Percentiles rank a stretch among this genome's conserved stretches.
Evolutionary conservation across 495 filamentous ascomycete species (phyloP).

Genomic region (Glonium stellatum): DNA sequence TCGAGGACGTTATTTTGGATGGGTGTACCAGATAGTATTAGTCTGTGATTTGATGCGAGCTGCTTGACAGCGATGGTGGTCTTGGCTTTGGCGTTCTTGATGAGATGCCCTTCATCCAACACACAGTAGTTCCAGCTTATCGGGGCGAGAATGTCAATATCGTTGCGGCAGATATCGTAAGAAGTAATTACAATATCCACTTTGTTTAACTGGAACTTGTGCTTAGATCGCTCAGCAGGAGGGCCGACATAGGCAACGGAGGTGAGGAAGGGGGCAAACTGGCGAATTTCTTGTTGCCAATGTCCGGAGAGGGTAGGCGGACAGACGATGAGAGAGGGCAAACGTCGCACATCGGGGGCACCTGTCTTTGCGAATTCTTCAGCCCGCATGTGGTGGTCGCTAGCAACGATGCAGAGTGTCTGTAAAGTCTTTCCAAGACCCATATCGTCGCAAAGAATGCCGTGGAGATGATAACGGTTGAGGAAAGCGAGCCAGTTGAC

Average conservation of each 20-base stretch:
- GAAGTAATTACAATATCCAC: constrained; percentile 95
- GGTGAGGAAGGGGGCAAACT: constrained; percentile 88
- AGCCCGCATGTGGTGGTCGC: constrained; percentile 87
- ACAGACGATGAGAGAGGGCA: constrained; percentile 92
- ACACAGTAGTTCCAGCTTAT: constrained; percentile 96
- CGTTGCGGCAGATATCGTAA: constrained; percentile 94
- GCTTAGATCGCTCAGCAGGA: constrained; percentile 64
- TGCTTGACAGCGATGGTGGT: constrained; percentile 85
- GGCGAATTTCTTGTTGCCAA: constrained; percentile 95
- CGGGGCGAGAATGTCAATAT: constrained; percentile 72
- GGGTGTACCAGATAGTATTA: constrained; percentile 93
- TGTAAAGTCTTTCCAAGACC: constrained; percentile 96
- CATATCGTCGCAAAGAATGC: constrained; percentile 99
- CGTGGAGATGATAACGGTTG: constrained; percentile 94
- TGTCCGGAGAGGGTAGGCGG: constrained; percentile 96
- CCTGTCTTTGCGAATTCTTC: constrained; percentile 80
- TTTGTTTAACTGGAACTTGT: constrained; percentile 58
- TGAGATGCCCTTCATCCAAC: constrained; percentile 93
- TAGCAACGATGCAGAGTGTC: constrained; percentile 94
- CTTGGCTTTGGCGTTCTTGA: constrained; percentile 96
- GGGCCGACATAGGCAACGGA: constrained; percentile 86
- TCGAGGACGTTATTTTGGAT: constrained; percentile 98
- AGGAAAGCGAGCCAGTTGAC: constrained; percentile 99
- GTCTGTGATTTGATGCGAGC: constrained; percentile 79
- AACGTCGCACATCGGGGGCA: constrained; percentile 63